These are phyloP conservation scores for Cutaneotrichosporon sp. DNA, from an alignment of 1,284 basidiomycete species.

Conservation along the genomic window DNA sequence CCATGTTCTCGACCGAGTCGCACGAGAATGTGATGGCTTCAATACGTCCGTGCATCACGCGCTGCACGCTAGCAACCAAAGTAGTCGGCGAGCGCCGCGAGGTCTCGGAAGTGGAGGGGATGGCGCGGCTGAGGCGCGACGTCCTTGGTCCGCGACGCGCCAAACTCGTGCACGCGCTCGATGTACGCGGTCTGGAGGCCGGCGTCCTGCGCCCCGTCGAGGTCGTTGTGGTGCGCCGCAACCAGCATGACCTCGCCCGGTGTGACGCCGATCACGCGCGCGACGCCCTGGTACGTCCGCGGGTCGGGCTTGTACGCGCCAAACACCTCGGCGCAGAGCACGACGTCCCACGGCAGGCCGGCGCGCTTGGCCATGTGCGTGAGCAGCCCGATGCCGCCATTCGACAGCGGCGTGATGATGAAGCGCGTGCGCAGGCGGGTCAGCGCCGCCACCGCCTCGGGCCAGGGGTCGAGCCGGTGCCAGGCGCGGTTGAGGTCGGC, in stretches of 20 bases:
- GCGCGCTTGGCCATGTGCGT: conserved; percentile 21
- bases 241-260: conserved; percentile 19
- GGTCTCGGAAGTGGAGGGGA: conserved; percentile 15
- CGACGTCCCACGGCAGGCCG: conserved; percentile 16
- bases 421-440: conserved; percentile 11
- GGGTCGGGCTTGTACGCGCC: conserved; percentile 20
- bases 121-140: neutral
- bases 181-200: conserved; percentile 21
- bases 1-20: no score
- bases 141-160: conserved; percentile 8
- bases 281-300: conserved; percentile 15
- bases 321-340: conserved; percentile 20
- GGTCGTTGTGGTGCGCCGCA: conserved; percentile 19
- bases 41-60: neutral
- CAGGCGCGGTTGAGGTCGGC: conserved; percentile 17
- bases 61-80: conserved; percentile 12
- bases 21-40: no score
- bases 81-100: conserved; percentile 14
- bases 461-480: conserved; percentile 20
- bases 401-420: conserved; percentile 17
- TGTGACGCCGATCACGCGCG: conserved; percentile 10
- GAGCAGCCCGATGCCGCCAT: conserved; percentile 20
- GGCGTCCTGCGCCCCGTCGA: conserved; percentile 19
- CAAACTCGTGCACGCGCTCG: conserved; percentile 17
- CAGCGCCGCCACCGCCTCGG: conserved; percentile 12